Evolutionary conservation across 2,329 filamentous ascomycete species (phyloP).

Genomic region (Alternaria sp.): DNA sequence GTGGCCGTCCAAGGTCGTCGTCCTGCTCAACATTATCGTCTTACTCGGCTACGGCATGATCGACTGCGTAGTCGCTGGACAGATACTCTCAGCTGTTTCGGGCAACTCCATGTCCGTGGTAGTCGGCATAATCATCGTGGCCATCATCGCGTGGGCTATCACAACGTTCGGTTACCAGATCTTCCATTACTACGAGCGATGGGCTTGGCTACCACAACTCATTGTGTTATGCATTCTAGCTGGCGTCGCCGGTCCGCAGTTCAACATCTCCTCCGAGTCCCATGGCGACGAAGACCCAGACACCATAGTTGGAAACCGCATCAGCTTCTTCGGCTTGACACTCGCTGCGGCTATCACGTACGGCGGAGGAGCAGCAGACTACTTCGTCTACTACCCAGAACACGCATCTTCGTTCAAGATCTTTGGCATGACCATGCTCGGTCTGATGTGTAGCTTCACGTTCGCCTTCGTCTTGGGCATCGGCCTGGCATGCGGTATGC

Average conservation of each 20-base stretch:
- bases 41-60: constrained; percentile 69
- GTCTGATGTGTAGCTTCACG: constrained; percentile 64
- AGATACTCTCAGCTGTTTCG: constrained; percentile 71
- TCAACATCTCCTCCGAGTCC: constrained; percentile 61
- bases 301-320: constrained; percentile 63
- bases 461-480: constrained; percentile 68
- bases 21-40: constrained; percentile 67
- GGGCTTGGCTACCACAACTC: constrained; percentile 69
- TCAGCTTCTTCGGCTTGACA: constrained; percentile 75
- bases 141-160: constrained; percentile 67
- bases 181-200: constrained; percentile 73
- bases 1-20: constrained; percentile 69
- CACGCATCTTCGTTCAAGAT: constrained; percentile 59
- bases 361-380: constrained; percentile 68
- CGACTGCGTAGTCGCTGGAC: constrained; percentile 70
- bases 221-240: constrained; percentile 67
- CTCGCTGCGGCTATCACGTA: constrained; percentile 70
- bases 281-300: constrained; percentile 54
- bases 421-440: constrained; percentile 63
- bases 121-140: constrained; percentile 71
- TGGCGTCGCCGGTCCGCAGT: constrained; percentile 66
- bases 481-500: constrained; percentile 66
- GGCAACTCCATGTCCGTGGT: constrained; percentile 65
- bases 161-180: constrained; percentile 71
- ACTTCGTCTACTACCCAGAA: constrained; percentile 70